Evolutionary conservation across 164 flowering plant genomes (phyloP).

Genomic region (Chimonanthus salicifolius): DNA sequence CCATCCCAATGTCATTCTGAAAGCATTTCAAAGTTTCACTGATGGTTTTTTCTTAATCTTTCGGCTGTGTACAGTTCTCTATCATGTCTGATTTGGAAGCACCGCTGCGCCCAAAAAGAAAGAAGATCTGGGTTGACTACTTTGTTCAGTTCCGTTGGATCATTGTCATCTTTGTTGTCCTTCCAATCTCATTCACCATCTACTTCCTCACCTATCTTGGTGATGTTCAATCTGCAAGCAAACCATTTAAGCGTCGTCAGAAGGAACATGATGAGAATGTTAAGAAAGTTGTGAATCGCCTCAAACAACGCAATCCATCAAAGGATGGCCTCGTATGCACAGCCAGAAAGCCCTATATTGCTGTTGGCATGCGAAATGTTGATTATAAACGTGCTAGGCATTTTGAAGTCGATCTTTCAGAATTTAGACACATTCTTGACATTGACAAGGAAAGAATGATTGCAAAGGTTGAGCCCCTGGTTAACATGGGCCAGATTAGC

Average conservation of each 20-base stretch:
- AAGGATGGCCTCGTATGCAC: constrained; percentile 99
- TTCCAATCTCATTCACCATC: constrained; percentile 73
- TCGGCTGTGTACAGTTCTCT: constrained; percentile 1
- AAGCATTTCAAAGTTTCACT: neutral
- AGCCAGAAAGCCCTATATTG: constrained; percentile 95
- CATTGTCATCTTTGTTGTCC: constrained; percentile 85
- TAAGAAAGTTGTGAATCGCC: constrained; percentile 78
- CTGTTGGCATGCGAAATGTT: constrained; percentile 98
- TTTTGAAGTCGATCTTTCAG: constrained; percentile 93
- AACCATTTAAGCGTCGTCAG: constrained; percentile 83
- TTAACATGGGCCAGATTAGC: constrained; percentile 95
- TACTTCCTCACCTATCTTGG: constrained; percentile 92
- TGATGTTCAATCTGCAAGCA: constrained; percentile 76
- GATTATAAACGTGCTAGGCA: constrained; percentile 97
- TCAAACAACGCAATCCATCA: constrained; percentile 79
- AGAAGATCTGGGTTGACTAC: constrained; percentile 88
- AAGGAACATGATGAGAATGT: constrained; percentile 98
- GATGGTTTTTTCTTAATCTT: neutral
- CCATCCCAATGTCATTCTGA: neutral
- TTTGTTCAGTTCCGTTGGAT: constrained; percentile 91
- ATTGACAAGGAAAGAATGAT: constrained; percentile 82
- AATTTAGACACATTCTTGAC: constrained; percentile 73
- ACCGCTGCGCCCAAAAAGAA: constrained; percentile 95
- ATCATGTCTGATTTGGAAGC: constrained; percentile 80
- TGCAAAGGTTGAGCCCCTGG: constrained; percentile 92